phyloP scores from a whole-genome alignment of 2,329 filamentous ascomycete species.

The Leptoxyphium fumago region DNA sequence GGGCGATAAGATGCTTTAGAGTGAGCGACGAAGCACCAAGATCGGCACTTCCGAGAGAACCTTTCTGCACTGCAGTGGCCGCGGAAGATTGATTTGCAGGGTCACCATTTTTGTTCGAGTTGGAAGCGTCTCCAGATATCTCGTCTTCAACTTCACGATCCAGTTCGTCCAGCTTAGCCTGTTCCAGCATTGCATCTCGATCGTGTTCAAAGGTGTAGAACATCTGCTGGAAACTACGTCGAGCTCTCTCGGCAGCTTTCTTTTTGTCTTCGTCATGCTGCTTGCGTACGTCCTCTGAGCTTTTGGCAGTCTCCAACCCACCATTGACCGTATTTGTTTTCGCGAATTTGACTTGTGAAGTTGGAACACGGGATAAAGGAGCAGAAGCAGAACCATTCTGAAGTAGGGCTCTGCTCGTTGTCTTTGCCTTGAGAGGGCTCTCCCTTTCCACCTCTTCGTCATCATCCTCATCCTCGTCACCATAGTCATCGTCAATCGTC shows the following conservation, averaged over 20 bases:
- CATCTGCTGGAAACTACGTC: conserved; percentile 78
- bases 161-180: conserved; percentile 90
- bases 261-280: conserved; percentile 84
- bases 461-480: conserved; percentile 56
- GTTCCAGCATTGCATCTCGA: conserved; percentile 89
- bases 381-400: conserved; percentile 50
- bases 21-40: conserved; percentile 91
- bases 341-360: conserved; percentile 45
- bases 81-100: conserved; percentile 32
- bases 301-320: conserved; percentile 42
- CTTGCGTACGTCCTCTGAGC: conserved; percentile 78
- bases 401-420: conserved; percentile 34
- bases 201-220: conserved; percentile 96
- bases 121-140: conserved; percentile 47
- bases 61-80: conserved; percentile 52
- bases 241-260: conserved; percentile 77
- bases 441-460: conserved; percentile 30
- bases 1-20: conserved; percentile 88
- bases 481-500: conserved; percentile 71
- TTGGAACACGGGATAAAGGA: conserved; percentile 49
- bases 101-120: not conserved
- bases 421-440: conserved; percentile 35
- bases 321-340: conserved; percentile 28
- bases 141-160: conserved; percentile 94
- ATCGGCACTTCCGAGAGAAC: conserved; percentile 83